phyloP scores from a whole-genome alignment of 257 asterid genomes.

The Echium plantagineum region DNA sequence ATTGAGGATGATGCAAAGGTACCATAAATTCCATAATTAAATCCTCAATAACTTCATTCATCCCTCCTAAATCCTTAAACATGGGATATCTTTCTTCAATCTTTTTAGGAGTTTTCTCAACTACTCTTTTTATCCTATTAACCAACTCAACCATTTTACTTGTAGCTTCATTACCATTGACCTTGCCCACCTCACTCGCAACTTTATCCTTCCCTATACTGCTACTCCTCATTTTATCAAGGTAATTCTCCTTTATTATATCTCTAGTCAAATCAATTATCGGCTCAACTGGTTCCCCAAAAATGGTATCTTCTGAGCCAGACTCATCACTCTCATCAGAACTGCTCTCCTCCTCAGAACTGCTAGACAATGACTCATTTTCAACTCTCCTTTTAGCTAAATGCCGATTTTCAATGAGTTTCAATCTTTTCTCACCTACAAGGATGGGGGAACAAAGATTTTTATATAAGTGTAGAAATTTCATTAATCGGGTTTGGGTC shows the following conservation, averaged over 20 bases:
- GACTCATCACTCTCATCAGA: slow-evolving; percentile 7
- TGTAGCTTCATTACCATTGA: slow-evolving; percentile 19
- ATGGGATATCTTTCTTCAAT: slow-evolving; percentile 28
- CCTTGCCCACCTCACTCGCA: slow-evolving; percentile 20
- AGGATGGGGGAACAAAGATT: too few relatives aligned
- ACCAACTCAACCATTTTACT: slow-evolving; percentile 27
- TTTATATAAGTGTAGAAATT: too few relatives aligned
- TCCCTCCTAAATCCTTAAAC: slow-evolving; percentile 90
- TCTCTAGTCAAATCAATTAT: slow-evolving; percentile 61
- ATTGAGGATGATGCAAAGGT: slow-evolving; percentile 55
- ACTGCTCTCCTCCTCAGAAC: slow-evolving; percentile 24
- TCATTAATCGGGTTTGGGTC: too few relatives aligned
- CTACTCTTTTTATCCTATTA: slow-evolving; percentile 5
- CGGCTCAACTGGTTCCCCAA: slow-evolving; percentile 46
- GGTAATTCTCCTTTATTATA: slow-evolving; percentile 41
- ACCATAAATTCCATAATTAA: slow-evolving; percentile 64
- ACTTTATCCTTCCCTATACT: slow-evolving; percentile 6
- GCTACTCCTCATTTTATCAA: slow-evolving; percentile 18
- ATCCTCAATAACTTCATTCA: slow-evolving; percentile 50
- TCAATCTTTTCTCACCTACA: slow-evolving; percentile 40
- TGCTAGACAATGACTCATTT: not conserved
- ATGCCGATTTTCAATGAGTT: slow-evolving; percentile 38
- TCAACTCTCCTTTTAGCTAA: slow-evolving; percentile 16
- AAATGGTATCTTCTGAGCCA: slow-evolving; percentile 45
- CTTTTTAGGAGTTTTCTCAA: not conserved